phyloP scores from a whole-genome alignment of 1,139 yeast species.

The Scheffersomyces stambukii region DNA sequence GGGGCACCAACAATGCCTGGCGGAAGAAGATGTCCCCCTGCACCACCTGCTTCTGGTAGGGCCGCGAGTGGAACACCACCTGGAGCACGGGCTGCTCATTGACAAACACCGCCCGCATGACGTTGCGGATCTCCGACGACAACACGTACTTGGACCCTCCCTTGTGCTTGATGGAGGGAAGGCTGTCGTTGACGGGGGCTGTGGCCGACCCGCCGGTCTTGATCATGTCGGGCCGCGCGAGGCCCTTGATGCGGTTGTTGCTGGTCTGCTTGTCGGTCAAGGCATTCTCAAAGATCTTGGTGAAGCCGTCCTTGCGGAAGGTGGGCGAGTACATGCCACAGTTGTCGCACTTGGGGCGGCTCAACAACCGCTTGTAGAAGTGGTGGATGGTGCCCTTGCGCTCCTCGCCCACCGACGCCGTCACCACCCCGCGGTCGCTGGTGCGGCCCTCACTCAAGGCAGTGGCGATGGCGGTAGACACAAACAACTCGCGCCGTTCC shows the following conservation, averaged over 20 bases:
- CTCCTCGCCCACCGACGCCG: constrained; percentile 85
- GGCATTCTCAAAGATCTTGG: constrained; percentile 87
- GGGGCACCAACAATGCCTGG: constrained; percentile 86
- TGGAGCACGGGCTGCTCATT: constrained; percentile 63
- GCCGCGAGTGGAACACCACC: constrained; percentile 73
- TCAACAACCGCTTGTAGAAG: constrained; percentile 66
- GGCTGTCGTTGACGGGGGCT: constrained; percentile 15
- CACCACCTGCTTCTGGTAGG: constrained; percentile 47
- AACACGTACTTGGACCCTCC: constrained; percentile 80
- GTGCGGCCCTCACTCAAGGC: constrained; percentile 82
- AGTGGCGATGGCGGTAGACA: constrained; percentile 60
- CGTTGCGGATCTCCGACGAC: constrained; percentile 81
- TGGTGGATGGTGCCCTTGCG: constrained; percentile 74
- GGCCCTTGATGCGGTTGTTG: constrained; percentile 80
- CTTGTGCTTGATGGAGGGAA: constrained; percentile 50
- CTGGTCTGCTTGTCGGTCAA: constrained; percentile 75
- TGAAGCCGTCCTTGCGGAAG: constrained; percentile 91
- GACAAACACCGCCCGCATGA: constrained; percentile 68
- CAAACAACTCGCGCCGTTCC: constrained; percentile 63
- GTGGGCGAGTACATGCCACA: constrained; percentile 95
- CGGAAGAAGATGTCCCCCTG: constrained; percentile 89
- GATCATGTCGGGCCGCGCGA: constrained; percentile 69
- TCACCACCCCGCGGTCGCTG: constrained; percentile 60
- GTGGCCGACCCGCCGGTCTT: constrained; percentile 17
- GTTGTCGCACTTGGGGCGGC: constrained; percentile 87